Conservation (phyloP, 306 rosid genomes). For the Fragaria ananassa region DNA sequence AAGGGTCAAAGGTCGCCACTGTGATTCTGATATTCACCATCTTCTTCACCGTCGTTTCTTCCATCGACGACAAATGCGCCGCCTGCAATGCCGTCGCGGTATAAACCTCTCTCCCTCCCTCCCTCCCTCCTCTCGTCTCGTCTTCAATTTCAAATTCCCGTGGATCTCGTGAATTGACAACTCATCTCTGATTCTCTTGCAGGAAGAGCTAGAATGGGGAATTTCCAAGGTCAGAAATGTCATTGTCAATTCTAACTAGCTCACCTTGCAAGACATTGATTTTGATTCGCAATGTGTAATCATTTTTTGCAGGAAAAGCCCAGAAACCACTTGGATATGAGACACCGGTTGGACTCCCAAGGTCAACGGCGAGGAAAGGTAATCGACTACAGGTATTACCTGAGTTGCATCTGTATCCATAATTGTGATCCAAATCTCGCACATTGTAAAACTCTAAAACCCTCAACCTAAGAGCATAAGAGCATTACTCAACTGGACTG, state of each 20-base stretch:
- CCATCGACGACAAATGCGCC: conserved; percentile 80
- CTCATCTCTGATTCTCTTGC: conserved; percentile 18
- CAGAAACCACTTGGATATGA: conserved; percentile 96
- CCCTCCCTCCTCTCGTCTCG: neutral
- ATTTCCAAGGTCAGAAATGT: conserved; percentile 58
- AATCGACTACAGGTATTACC: conserved; percentile 81
- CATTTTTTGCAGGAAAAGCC: conserved; percentile 67
- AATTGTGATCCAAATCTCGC: neutral
- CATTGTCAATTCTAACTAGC: neutral
- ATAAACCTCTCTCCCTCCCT: conserved; percentile 15
- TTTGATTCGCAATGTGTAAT: neutral
- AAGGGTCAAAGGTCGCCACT: conserved; percentile 26
- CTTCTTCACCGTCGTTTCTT: conserved; percentile 31
- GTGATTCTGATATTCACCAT: conserved; percentile 37
- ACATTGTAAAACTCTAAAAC: neutral
- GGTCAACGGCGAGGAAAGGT: conserved; percentile 93
- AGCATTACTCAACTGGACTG: neutral
- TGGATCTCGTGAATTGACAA: neutral
- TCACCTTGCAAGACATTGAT: neutral
- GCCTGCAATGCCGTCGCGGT: conserved; percentile 95
- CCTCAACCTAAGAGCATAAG: neutral
- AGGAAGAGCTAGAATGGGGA: conserved; percentile 85
- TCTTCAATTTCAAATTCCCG: neutral
- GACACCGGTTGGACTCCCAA: conserved; percentile 89
- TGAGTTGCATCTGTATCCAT: neutral